Conservation (phyloP, 148 eudicot species). For the Cornus florida region DNA sequence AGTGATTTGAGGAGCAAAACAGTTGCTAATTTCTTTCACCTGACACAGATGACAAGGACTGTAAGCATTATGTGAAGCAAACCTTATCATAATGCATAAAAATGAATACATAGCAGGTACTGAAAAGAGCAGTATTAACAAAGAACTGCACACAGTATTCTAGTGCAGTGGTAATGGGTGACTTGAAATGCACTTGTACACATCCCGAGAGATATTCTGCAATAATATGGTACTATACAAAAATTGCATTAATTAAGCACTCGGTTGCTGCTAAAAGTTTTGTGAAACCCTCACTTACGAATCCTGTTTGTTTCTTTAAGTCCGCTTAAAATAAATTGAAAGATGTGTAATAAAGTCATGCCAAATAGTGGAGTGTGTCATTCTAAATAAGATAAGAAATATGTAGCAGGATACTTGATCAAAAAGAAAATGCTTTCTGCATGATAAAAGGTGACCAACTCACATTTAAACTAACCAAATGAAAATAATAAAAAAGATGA, state of each 20-base stretch:
- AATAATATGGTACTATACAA: neutral
- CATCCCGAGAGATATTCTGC: neutral
- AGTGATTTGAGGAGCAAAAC: constrained; percentile 25
- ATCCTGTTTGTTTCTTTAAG: neutral
- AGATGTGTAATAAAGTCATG: neutral
- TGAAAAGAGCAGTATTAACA: neutral
- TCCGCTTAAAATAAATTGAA: neutral
- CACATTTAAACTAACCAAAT: neutral
- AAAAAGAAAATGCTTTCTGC: neutral
- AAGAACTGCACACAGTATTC: neutral
- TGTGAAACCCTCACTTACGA: constrained; percentile 1
- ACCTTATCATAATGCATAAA: neutral
- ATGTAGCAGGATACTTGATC: neutral
- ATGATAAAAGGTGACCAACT: neutral
- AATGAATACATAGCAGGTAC: constrained; percentile 2
- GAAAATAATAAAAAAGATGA: neutral
- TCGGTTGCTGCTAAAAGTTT: neutral
- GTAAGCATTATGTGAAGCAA: neutral
- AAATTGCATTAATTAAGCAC: neutral
- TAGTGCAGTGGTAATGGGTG: neutral
- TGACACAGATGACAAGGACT: constrained; percentile 16
- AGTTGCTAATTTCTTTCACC: constrained; percentile 63
- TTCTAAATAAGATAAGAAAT: neutral
- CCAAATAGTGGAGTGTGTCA: neutral
- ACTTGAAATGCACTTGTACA: neutral